Evolutionary conservation across 129 eudicot genomes (phyloP).

Genomic region (Apium graveolens): DNA sequence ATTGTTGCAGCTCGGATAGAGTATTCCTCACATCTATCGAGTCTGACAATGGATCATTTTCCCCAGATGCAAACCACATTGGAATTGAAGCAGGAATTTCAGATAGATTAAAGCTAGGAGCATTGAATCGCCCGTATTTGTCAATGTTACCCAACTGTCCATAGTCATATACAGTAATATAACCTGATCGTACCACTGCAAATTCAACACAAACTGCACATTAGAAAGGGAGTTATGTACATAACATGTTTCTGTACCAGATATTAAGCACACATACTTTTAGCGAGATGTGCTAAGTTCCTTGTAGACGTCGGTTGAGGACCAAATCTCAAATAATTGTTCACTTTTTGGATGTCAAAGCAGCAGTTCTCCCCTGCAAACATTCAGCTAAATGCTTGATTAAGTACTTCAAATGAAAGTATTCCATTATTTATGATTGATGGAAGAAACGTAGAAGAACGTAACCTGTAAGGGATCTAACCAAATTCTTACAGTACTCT

Average conservation of each 20-base stretch:
- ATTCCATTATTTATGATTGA: not conserved
- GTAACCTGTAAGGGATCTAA: not conserved
- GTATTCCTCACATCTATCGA: not conserved
- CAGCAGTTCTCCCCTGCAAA: slow-evolving; percentile 7
- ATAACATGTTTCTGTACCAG: not conserved
- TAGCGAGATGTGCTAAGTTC: not conserved
- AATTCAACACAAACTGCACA: not conserved
- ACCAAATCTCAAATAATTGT: not conserved
- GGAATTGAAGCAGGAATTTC: not conserved
- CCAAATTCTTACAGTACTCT: not conserved
- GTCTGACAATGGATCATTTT: not conserved
- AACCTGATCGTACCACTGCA: not conserved
- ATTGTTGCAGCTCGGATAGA: not conserved
- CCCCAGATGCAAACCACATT: slow-evolving; percentile 4
- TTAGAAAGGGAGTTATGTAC: not conserved
- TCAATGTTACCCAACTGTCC: not conserved
- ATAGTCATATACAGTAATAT: not conserved
- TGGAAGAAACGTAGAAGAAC: not conserved
- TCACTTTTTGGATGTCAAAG: not conserved
- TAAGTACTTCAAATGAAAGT: not conserved
- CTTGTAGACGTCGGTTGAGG: slow-evolving; percentile 4
- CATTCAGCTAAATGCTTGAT: not conserved
- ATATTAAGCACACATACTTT: not conserved
- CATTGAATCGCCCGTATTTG: not conserved
- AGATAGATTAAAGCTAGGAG: not conserved